Conservation (phyloP, 768 basidiomycete genomes). For the Suillus clintonianus region DNA sequence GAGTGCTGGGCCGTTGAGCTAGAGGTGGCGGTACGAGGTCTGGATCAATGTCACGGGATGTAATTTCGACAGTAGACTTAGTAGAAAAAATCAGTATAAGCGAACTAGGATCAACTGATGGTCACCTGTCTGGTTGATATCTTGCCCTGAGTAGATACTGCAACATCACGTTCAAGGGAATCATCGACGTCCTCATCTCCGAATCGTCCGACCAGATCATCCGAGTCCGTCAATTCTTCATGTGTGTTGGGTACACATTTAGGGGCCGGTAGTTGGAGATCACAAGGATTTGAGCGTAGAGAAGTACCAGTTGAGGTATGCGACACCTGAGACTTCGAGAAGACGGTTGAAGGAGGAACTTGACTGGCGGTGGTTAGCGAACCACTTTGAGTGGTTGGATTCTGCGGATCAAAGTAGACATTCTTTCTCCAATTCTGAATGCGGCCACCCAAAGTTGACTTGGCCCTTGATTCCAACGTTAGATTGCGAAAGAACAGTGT, state of each 20-base stretch:
- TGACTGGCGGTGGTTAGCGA: background rate
- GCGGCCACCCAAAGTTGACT: background rate
- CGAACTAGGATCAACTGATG: background rate
- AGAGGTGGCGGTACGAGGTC: background rate
- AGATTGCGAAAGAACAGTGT: slow-evolving; percentile 6
- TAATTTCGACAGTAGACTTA: background rate
- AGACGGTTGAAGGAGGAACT: background rate
- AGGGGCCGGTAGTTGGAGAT: background rate
- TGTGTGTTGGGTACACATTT: background rate
- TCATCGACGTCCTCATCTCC: background rate
- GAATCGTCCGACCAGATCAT: background rate
- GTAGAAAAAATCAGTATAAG: background rate
- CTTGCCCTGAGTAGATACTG: background rate
- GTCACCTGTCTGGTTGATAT: background rate
- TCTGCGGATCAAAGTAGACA: background rate
- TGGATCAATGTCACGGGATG: background rate
- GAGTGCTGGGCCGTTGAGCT: background rate
- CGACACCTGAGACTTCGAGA: background rate
- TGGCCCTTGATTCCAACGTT: background rate
- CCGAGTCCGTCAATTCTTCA: background rate
- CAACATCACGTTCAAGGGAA: background rate
- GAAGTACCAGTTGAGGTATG: background rate
- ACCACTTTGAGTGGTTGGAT: background rate
- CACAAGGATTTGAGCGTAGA: background rate
- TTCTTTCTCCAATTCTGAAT: background rate